A percentile compares a stretch with the other conserved stretches of the same genome.
phyloP scores from a whole-genome alignment of 306 rosid genomes.

The Amphicarpaea edgeworthii region DNA sequence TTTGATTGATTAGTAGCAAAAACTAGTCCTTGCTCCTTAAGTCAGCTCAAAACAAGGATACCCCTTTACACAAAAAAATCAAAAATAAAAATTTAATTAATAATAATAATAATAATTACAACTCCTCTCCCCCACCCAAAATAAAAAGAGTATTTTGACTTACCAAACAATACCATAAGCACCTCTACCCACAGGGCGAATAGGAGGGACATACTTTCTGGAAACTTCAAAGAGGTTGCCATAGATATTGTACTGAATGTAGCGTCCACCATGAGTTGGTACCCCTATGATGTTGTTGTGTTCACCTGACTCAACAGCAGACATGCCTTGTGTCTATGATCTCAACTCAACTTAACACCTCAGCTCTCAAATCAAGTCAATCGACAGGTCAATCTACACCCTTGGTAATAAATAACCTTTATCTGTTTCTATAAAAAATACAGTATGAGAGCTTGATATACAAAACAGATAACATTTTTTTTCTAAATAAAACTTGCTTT shows the following conservation, averaged over 20 bases:
- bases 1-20: slow-evolving; percentile 23
- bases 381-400: not conserved
- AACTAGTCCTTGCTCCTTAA: slow-evolving; percentile 28
- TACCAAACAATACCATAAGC: slow-evolving; percentile 98
- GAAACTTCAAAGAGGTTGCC: slow-evolving; percentile 94
- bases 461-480: not conserved
- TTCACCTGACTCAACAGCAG: slow-evolving; percentile 55
- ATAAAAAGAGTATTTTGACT: slow-evolving; percentile 22
- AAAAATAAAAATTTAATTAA: not conserved
- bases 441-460: not conserved
- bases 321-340: slow-evolving; percentile 23
- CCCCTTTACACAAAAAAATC: slow-evolving; percentile 35
- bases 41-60: slow-evolving; percentile 10
- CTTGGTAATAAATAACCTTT: slow-evolving; percentile 1
- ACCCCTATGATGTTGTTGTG: slow-evolving; percentile 63
- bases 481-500: slow-evolving; percentile 40
- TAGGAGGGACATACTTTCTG: slow-evolving; percentile 87
- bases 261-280: slow-evolving; percentile 82
- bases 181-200: slow-evolving; percentile 95
- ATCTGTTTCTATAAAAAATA: slow-evolving; percentile 6
- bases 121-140: not conserved
- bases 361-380: slow-evolving; percentile 1
- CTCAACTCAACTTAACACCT: slow-evolving; percentile 2
- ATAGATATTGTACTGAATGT: slow-evolving; percentile 82
- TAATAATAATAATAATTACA: not conserved